Evolutionary conservation across 2,329 filamentous ascomycete genomes (phyloP).

Genomic region (Seiridium unicorne): DNA sequence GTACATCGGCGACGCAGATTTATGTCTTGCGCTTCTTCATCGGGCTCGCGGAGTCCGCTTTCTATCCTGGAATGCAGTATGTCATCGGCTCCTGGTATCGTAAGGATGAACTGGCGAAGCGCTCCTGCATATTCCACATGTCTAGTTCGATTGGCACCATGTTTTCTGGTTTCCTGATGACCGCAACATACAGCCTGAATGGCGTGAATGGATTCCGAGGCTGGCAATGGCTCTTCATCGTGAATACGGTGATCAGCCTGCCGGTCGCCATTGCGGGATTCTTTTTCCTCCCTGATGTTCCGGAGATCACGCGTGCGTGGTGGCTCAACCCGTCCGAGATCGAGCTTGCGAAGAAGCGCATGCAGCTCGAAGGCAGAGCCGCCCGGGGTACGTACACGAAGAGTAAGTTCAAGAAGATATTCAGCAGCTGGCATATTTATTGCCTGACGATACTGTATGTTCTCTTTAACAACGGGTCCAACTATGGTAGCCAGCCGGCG

Average conservation of each 20-base stretch:
- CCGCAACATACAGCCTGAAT: slow-evolving; percentile 47
- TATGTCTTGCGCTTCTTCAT: slow-evolving; percentile 34
- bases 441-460: slow-evolving; percentile 57
- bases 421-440: slow-evolving; percentile 65
- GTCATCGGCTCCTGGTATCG: slow-evolving; percentile 36
- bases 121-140: slow-evolving; percentile 36
- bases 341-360: slow-evolving; percentile 35
- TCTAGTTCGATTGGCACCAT: slow-evolving; percentile 26
- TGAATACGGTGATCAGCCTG: slow-evolving; percentile 52
- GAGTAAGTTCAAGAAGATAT: slow-evolving; percentile 57
- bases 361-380: slow-evolving; percentile 43
- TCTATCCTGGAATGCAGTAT: slow-evolving; percentile 32
- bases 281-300: slow-evolving; percentile 38
- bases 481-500: slow-evolving; percentile 47
- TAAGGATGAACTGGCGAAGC: slow-evolving; percentile 43
- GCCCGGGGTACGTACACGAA: slow-evolving; percentile 36
- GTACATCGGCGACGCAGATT: slow-evolving; percentile 29
- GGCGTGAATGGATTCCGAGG: slow-evolving; percentile 46
- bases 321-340: slow-evolving; percentile 37
- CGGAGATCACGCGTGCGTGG: slow-evolving; percentile 36
- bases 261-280: slow-evolving; percentile 50
- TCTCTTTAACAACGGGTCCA: slow-evolving; percentile 61
- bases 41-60: slow-evolving; percentile 27
- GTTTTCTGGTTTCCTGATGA: slow-evolving; percentile 54
- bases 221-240: slow-evolving; percentile 56